These are phyloP conservation scores for Fusarium buharicum DNA, from an alignment of 2,329 filamentous ascomycete species.

Conservation along the genomic window DNA sequence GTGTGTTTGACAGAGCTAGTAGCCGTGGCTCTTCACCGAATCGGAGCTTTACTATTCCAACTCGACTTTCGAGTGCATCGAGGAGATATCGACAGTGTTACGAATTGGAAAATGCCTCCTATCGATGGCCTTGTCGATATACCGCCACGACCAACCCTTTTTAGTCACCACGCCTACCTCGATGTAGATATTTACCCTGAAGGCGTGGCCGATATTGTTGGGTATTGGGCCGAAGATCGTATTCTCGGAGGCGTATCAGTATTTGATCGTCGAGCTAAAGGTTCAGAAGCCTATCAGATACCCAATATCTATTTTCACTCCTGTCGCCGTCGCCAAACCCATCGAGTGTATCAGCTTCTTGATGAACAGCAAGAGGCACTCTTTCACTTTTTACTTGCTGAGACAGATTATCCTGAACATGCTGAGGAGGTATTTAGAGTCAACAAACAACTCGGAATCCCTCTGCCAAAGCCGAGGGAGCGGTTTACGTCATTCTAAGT, in stretches of 20 bases:
- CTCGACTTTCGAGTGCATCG: constrained; percentile 6
- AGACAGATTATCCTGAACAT: constrained; percentile 11
- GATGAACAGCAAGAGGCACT: constrained; percentile 16
- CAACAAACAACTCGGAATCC: neutral
- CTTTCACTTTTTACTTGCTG: constrained; percentile 8
- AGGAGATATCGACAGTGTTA: constrained; percentile 3
- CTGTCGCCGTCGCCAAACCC: constrained; percentile 3
- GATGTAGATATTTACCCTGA: constrained; percentile 17
- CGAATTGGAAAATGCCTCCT: constrained; percentile 10
- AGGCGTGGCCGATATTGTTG: constrained; percentile 10
- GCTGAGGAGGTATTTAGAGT: neutral
- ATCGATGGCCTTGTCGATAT: neutral
- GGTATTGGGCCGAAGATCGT: constrained; percentile 26
- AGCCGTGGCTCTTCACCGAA: constrained; percentile 5
- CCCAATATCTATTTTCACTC: constrained; percentile 24
- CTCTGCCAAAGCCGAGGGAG: neutral
- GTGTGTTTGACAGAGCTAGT: constrained; percentile 6
- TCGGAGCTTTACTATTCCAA: constrained; percentile 7
- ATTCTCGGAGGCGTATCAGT: constrained; percentile 20
- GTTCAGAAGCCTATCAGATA: neutral
- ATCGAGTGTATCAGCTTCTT: constrained; percentile 21
- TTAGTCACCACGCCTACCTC: constrained; percentile 9
- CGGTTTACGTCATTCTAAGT: neutral
- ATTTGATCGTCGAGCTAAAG: constrained; percentile 7
- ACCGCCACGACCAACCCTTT: constrained; percentile 7